These are phyloP conservation scores for Baeospora myosura DNA, from an alignment of 1,284 basidiomycete genomes.

Conservation along the genomic window DNA sequence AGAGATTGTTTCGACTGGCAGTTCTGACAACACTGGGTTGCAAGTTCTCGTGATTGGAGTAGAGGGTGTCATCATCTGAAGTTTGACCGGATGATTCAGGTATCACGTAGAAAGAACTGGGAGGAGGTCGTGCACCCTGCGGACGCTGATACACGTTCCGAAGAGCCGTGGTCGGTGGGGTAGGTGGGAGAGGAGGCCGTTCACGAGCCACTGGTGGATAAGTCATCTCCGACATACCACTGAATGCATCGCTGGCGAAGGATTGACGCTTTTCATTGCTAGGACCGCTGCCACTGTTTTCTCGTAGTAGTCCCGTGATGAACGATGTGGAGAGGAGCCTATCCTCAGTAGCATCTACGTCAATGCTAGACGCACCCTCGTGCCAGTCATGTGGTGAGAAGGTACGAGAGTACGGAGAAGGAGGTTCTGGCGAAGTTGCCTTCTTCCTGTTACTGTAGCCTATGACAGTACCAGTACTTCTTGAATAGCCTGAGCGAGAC, in stretches of 20 bases:
- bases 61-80: conserved; percentile 25
- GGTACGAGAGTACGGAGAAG: conserved; percentile 16
- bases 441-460: conserved; percentile 1
- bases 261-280: conserved; percentile 22
- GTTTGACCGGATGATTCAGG: conserved; percentile 15
- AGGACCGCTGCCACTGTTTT: conserved; percentile 27
- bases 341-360: conserved; percentile 48
- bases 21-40: conserved; percentile 20
- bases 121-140: conserved; percentile 25
- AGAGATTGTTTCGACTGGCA: conserved; percentile 17
- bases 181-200: conserved; percentile 8
- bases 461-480: conserved; percentile 1
- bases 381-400: conserved; percentile 47
- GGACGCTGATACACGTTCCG: conserved; percentile 11
- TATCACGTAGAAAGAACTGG: conserved; percentile 26
- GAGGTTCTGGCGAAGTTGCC: conserved; percentile 10
- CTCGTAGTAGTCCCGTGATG: conserved; percentile 50
- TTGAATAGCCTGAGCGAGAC: neutral
- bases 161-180: conserved; percentile 7
- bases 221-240: conserved; percentile 44
- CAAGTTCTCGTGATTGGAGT: conserved; percentile 17
- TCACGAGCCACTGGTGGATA: conserved; percentile 32
- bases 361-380: conserved; percentile 53
- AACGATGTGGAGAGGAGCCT: conserved; percentile 51
- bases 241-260: conserved; percentile 32